Percentiles rank a stretch among this genome's conserved stretches.
These are phyloP conservation scores for Calonectria leucothoes DNA, from an alignment of 2,329 filamentous ascomycete genomes.

Conservation along the genomic window DNA sequence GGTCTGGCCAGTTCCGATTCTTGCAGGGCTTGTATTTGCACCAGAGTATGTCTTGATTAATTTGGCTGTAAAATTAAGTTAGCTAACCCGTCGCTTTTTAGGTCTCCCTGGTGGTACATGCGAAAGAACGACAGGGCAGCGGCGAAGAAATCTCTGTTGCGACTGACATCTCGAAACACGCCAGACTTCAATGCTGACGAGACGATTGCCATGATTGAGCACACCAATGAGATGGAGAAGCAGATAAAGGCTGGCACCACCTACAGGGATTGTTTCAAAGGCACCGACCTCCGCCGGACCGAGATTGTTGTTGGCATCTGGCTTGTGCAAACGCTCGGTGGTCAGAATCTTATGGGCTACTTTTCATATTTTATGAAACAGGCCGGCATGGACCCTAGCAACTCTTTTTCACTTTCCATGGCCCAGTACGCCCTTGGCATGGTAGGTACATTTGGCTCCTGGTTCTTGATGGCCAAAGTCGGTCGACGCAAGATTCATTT, in stretches of 20 bases:
- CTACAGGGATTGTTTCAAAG: conserved; percentile 65
- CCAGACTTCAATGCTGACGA: conserved; percentile 57
- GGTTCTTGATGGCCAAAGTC: conserved; percentile 60
- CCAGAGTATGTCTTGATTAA: conserved; percentile 52
- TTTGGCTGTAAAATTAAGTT: fast-evolving
- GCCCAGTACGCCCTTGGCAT: conserved; percentile 63
- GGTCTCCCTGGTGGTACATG: conserved; percentile 64
- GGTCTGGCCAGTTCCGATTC: conserved; percentile 62
- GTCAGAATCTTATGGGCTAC: conserved; percentile 62
- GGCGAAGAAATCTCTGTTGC: conserved; percentile 54
- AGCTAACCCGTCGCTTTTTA: conserved; percentile 26
- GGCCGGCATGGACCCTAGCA: conserved; percentile 56
- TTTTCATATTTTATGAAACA: conserved; percentile 59
- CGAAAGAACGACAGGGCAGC: conserved; percentile 55
- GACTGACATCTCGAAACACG: conserved; percentile 54
- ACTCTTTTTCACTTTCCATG: conserved; percentile 59
- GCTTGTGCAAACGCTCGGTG: conserved; percentile 61
- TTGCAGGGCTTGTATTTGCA: conserved; percentile 57
- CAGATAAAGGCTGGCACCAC: conserved; percentile 53
- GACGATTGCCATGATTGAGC: conserved; percentile 64
- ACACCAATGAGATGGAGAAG: conserved; percentile 64
- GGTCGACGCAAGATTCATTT: conserved; percentile 64
- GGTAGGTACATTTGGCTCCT: conserved; percentile 62
- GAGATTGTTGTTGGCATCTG: conserved; percentile 63
- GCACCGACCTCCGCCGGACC: conserved; percentile 63